These are phyloP conservation scores for Vitis cinerea DNA, from an alignment of 164 flowering plant species.

Conservation along the genomic window DNA sequence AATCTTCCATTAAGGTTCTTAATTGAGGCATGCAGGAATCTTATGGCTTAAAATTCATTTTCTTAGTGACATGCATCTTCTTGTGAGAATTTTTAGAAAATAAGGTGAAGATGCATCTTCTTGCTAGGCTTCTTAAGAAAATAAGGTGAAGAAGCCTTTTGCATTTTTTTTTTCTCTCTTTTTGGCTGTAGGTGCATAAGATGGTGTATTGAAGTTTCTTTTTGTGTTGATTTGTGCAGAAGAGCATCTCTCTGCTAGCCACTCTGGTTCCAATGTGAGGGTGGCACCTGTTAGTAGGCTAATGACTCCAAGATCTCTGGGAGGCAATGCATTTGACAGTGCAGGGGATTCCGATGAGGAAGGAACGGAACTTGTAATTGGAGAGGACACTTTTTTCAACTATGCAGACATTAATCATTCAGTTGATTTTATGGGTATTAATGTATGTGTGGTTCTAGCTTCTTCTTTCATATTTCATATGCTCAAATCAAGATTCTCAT, in stretches of 20 bases:
- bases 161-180: background rate
- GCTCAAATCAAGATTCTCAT: too few relatives aligned
- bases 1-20: too few relatives aligned
- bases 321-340: slow-evolving; percentile 39
- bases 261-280: slow-evolving; percentile 31
- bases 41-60: too few relatives aligned
- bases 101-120: too few relatives aligned
- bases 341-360: slow-evolving; percentile 59
- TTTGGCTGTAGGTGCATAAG: background rate
- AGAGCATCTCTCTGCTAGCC: slow-evolving; percentile 23
- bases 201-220: background rate
- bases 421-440: slow-evolving; percentile 2
- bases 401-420: slow-evolving; percentile 21
- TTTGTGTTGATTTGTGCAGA: slow-evolving; percentile 28
- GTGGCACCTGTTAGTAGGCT: slow-evolving; percentile 36
- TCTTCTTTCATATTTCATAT: background rate
- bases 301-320: slow-evolving; percentile 42
- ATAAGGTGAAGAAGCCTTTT: too few relatives aligned
- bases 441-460: background rate
- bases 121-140: too few relatives aligned
- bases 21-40: too few relatives aligned
- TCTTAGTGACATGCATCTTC: too few relatives aligned
- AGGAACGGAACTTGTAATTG: slow-evolving; percentile 32
- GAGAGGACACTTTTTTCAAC: slow-evolving; percentile 23
- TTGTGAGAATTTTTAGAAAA: too few relatives aligned